phyloP scores from a whole-genome alignment of 2,329 filamentous ascomycete species.

The Monosporascus sp. region DNA sequence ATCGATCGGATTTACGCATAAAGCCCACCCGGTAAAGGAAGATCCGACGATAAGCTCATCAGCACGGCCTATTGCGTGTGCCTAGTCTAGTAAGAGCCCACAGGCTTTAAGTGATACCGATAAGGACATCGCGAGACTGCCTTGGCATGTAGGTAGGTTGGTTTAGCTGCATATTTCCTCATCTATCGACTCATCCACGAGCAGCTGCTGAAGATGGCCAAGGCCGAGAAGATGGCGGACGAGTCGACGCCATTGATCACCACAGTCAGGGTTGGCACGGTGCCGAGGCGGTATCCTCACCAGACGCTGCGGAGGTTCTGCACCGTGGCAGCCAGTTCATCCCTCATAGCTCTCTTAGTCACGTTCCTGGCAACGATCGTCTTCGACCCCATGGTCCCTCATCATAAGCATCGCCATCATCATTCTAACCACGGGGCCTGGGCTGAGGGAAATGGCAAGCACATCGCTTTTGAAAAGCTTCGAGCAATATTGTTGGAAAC shows the following conservation, averaged over 20 bases:
- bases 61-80: no score
- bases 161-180: neutral
- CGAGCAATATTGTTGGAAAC: conserved; percentile 53
- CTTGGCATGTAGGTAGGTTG: no score
- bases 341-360: conserved; percentile 46
- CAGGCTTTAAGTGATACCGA: no score
- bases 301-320: conserved; percentile 60
- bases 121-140: no score
- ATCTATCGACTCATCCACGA: neutral
- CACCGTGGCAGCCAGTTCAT: conserved; percentile 53
- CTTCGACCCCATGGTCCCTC: conserved; percentile 20
- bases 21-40: no score
- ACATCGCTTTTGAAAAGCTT: conserved; percentile 45
- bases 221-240: conserved; percentile 31
- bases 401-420: conserved; percentile 22
- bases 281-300: conserved; percentile 52
- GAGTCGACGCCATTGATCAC: conserved; percentile 65
- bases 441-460: conserved; percentile 5
- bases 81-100: no score
- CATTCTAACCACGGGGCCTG: conserved; percentile 26
- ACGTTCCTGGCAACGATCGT: conserved; percentile 38
- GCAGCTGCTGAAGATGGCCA: conserved; percentile 1
- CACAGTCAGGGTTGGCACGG: conserved; percentile 51
- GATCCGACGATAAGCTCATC: no score
- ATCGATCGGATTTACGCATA: no score